Conservation (phyloP, 1,284 basidiomycete species). For the Papiliotrema fonsecae region DNA sequence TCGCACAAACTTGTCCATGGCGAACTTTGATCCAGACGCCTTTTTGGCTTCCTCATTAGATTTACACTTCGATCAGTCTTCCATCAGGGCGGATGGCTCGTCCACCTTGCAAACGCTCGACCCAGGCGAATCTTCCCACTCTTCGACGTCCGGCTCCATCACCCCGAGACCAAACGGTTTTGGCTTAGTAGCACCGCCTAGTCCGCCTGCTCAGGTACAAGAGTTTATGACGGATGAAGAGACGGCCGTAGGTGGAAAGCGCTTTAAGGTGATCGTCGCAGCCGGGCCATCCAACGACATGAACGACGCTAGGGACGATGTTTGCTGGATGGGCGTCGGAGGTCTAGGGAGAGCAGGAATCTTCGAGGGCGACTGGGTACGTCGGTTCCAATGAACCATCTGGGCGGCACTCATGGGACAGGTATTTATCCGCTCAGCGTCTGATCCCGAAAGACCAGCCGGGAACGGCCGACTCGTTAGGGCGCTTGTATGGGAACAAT, state of each 20-base stretch:
- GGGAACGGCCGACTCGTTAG: conserved; percentile 52
- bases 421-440: conserved; percentile 8
- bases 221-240: background rate
- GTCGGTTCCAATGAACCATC: conserved; percentile 27
- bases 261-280: conserved; percentile 21
- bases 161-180: conserved; percentile 38
- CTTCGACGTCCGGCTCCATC: conserved; percentile 39
- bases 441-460: background rate
- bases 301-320: conserved; percentile 16
- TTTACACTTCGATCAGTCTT: conserved; percentile 8
- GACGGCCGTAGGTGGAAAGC: conserved; percentile 17
- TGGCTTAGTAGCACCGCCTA: conserved; percentile 5
- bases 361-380: conserved; percentile 83
- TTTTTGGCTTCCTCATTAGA: conserved; percentile 31
- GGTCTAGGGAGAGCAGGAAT: conserved; percentile 70
- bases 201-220: conserved; percentile 21
- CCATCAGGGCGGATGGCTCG: conserved; percentile 12
- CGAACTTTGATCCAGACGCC: conserved; percentile 38
- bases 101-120: conserved; percentile 13
- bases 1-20: conserved; percentile 25
- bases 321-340: conserved; percentile 43
- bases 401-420: background rate
- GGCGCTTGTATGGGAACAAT: conserved; percentile 55
- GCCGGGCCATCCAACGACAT: conserved; percentile 2
- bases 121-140: conserved; percentile 16